phyloP scores from a whole-genome alignment of 2,329 filamentous ascomycete genomes.

The Penicillium hesseltinei region DNA sequence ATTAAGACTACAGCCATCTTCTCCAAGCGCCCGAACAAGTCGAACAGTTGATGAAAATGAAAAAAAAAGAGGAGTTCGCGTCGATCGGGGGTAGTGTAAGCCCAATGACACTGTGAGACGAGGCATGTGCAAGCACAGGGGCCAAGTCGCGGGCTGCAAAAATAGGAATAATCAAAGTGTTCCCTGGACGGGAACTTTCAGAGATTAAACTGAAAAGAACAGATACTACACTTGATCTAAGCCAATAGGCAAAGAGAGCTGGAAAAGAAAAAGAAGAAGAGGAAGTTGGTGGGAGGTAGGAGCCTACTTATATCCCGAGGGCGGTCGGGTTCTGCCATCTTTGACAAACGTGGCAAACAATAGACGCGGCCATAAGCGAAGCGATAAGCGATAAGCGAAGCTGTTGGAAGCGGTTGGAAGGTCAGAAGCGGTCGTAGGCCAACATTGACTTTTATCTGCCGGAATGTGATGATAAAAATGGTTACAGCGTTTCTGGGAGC shows the following conservation, averaged over 20 bases:
- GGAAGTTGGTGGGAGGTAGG: background rate
- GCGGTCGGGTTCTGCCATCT: background rate
- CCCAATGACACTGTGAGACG: background rate
- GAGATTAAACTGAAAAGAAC: slow-evolving; percentile 1
- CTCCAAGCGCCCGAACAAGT: background rate
- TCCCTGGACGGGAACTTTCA: background rate
- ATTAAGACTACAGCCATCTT: background rate
- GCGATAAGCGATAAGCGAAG: too few species aligned
- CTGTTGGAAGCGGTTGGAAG: too few species aligned
- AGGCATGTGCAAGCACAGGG: background rate
- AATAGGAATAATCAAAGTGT: background rate
- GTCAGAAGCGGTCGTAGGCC: too few species aligned
- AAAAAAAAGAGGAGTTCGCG: background rate
- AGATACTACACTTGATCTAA: slow-evolving; percentile 4
- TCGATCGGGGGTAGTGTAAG: background rate
- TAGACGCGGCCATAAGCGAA: background rate
- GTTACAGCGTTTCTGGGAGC: background rate
- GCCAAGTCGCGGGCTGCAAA: background rate
- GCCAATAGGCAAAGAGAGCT: slow-evolving; percentile 2
- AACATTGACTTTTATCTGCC: background rate
- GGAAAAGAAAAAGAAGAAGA: background rate
- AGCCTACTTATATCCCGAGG: background rate
- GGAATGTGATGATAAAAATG: background rate
- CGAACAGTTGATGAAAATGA: slow-evolving; percentile 1
- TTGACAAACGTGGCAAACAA: background rate